These are phyloP conservation scores for Mytilinidion resinicola DNA, from an alignment of 495 filamentous ascomycete genomes.

Conservation along the genomic window DNA sequence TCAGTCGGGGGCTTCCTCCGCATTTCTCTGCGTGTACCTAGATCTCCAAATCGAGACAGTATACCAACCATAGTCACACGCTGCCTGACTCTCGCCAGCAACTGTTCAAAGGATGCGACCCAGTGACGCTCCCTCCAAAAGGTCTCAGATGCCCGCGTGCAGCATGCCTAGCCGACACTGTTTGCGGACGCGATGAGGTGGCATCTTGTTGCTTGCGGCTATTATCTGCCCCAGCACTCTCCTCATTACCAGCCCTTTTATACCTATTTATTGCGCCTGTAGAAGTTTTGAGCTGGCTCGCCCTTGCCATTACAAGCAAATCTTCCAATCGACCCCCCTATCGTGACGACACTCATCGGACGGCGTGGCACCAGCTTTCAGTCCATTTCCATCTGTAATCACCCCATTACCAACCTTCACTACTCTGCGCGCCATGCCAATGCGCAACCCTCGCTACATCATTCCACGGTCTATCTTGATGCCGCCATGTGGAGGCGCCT, in stretches of 20 bases:
- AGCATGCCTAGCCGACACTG: not conserved
- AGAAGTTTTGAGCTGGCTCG: not conserved
- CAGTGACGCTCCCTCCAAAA: too few species aligned
- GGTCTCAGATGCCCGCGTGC: not conserved
- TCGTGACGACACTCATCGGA: not conserved
- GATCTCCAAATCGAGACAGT: too few species aligned
- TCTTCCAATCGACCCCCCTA: slow-evolving; percentile 4
- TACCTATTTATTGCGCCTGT: not conserved
- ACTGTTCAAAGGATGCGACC: too few species aligned
- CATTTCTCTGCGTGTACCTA: too few species aligned
- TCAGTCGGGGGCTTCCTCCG: too few species aligned
- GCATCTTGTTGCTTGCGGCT: not conserved
- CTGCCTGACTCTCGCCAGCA: too few species aligned
- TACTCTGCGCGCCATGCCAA: slow-evolving; percentile 18
- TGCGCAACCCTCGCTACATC: not conserved
- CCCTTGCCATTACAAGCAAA: not conserved
- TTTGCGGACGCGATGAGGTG: not conserved
- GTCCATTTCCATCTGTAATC: not conserved
- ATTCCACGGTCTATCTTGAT: slow-evolving; percentile 1
- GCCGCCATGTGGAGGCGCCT: slow-evolving; percentile 78
- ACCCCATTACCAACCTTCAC: not conserved
- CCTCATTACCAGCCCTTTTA: too few species aligned
- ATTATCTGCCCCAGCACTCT: not conserved
- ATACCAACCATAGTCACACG: too few species aligned
- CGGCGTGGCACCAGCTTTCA: not conserved